Base-by-base conservation (phyloP, 441 rosid species). In the Eruca vesicaria region DNA sequence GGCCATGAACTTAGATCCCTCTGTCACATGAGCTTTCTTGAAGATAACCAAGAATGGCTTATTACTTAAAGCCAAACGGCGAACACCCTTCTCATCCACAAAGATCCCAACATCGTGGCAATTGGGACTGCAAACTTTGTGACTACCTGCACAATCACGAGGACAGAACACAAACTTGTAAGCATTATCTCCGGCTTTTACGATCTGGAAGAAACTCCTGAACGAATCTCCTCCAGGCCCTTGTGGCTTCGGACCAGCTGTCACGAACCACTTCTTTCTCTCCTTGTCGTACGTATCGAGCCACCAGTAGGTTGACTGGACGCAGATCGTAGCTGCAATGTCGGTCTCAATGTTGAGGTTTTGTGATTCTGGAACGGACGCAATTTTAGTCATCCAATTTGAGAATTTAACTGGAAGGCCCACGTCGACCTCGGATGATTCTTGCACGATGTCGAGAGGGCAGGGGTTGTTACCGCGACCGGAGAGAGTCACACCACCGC, bases 51-150 rank as follows among this genome's bases (percentile, higher is more conserved):
- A 10, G 15, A 66, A 66, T 0, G 71, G 71, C 9, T 29, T 6
- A 28, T 7, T 3, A 15, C 77, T 78, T 15, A 87, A 73, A 16
- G 85, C 86, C 73, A 85, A 68, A 66, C 79, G 75, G 50, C 84
- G 76, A 12, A 11, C 69, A 11, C 75, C 77, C 1, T 66, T 71
- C 18, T 66, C 82, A 35, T 82, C 85, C 0, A 67, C n/a, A 16
- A 31, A 82, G 14, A 63, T 63, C 12, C 55, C 68, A 20, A 63
- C 14, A 38, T 63, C 10, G 11, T 1, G 0, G 10, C 56, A 50
- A 1, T 35, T 35, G 0, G 11, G 38, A 9, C 11, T 9, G 38
- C 11, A 9, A 9, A 9, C 11, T 9, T 35, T 32, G 1, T 32
- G 9, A 32, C 35, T 32, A 32, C 35, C 35, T 6, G 9, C 38